These are phyloP conservation scores for Gynostemma pentaphyllum DNA, from an alignment of 306 rosid species.

Conservation along the genomic window DNA sequence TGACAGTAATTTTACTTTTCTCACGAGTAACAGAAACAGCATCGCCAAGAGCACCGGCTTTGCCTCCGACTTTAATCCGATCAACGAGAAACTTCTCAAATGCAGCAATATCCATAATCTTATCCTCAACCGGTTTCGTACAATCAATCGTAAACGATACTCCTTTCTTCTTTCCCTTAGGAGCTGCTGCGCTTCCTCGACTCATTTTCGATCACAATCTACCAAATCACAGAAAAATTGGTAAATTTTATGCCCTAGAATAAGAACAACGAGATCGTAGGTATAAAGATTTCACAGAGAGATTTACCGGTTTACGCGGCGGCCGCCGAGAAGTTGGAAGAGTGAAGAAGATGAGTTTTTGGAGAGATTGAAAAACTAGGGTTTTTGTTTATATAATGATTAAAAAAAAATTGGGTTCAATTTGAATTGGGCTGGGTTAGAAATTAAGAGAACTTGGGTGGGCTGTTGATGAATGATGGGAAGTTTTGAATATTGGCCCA, in stretches of 20 bases:
- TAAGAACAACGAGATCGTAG: neutral
- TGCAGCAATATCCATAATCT: slow-evolving; percentile 51
- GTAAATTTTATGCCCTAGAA: neutral
- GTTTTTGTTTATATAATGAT: too few relatives aligned
- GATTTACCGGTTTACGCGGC: too few relatives aligned
- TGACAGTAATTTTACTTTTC: slow-evolving; percentile 63
- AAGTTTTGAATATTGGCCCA: too few relatives aligned
- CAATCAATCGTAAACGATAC: slow-evolving; percentile 39
- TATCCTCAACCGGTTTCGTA: slow-evolving; percentile 47
- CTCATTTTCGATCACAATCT: slow-evolving; percentile 25
- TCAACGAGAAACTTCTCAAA: slow-evolving; percentile 47
- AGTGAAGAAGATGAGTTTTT: too few relatives aligned
- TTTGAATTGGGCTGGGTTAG: too few relatives aligned
- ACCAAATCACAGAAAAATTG: neutral
- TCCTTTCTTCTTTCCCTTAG: slow-evolving; percentile 45
- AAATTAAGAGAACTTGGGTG: too few relatives aligned
- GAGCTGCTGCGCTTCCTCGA: slow-evolving; percentile 28
- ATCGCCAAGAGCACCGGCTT: slow-evolving; percentile 80
- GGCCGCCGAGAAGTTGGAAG: too few relatives aligned
- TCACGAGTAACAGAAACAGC: slow-evolving; percentile 56
- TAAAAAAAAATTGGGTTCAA: too few relatives aligned
- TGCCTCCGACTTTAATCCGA: slow-evolving; percentile 54
- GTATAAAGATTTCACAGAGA: neutral
- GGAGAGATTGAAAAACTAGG: too few relatives aligned
- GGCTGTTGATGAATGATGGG: too few relatives aligned